Evolutionary conservation across 2,329 filamentous ascomycete genomes (phyloP).

Genomic region (Scedosporium apiospermum): DNA sequence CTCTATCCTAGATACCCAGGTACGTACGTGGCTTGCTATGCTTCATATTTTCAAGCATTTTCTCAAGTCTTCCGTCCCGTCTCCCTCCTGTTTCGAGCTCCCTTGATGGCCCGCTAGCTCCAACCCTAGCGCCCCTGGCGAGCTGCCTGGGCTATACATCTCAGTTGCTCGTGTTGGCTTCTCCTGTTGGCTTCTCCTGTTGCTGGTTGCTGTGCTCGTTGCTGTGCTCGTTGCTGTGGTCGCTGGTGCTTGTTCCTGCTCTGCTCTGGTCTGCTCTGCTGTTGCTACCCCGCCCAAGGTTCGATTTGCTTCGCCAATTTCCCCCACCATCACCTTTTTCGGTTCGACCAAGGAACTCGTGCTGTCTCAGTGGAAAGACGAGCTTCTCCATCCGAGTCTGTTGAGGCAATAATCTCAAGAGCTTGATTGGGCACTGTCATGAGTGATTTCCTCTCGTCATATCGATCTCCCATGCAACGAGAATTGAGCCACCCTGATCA

Average conservation of each 20-base stretch:
- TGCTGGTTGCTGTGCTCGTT: too few relatives aligned
- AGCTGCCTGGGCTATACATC: too few relatives aligned
- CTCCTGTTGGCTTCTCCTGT: too few relatives aligned
- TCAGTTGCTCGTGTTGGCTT: too few relatives aligned
- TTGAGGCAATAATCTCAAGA: slow-evolving; percentile 15
- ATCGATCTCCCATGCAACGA: neutral
- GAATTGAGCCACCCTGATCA: slow-evolving; percentile 7
- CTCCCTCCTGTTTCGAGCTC: neutral
- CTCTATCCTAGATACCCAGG: neutral
- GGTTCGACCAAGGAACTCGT: neutral
- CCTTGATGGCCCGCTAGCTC: neutral
- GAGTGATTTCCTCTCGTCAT: slow-evolving; percentile 4
- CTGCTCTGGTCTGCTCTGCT: neutral
- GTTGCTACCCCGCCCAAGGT: slow-evolving; percentile 2
- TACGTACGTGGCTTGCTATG: neutral
- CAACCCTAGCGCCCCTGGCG: neutral
- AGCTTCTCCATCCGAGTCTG: slow-evolving; percentile 4
- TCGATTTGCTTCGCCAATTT: neutral
- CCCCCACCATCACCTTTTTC: slow-evolving; percentile 2
- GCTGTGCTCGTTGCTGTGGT: too few relatives aligned
- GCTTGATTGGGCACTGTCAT: slow-evolving; percentile 1
- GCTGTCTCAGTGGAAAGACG: neutral
- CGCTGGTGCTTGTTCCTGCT: too few relatives aligned
- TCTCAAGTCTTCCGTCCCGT: too few relatives aligned
- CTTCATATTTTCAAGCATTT: neutral